phyloP scores from a whole-genome alignment of 1,139 yeast species.

The Debaryomycetaceae sp. region DNA sequence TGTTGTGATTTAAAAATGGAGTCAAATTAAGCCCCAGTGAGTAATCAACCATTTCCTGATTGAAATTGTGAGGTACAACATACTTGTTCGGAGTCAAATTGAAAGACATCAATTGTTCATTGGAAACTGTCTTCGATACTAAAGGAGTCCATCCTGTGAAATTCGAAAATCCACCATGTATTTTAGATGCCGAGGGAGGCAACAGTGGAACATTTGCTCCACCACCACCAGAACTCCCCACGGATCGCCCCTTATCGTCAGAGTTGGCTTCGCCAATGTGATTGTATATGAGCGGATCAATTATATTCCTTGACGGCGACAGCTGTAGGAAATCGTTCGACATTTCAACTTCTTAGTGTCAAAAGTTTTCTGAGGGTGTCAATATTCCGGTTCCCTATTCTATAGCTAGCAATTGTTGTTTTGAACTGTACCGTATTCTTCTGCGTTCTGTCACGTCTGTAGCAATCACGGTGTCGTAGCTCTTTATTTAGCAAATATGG shows the following conservation, averaged over 20 bases:
- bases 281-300: slow-evolving; percentile 24
- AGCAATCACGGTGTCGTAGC: too few relatives aligned
- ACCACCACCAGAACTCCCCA: background rate
- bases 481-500: too few relatives aligned
- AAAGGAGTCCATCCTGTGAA: slow-evolving; percentile 47
- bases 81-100: slow-evolving; percentile 36
- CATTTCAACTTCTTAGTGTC: slow-evolving; percentile 17
- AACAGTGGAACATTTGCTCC: slow-evolving; percentile 7
- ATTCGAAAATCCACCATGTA: slow-evolving; percentile 14
- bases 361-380: too few relatives aligned
- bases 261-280: background rate
- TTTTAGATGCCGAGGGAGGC: slow-evolving; percentile 30
- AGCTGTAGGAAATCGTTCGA: slow-evolving; percentile 32
- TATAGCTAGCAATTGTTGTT: too few relatives aligned
- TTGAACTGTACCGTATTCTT: too few relatives aligned
- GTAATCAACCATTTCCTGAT: slow-evolving; percentile 25
- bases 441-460: too few relatives aligned
- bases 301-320: slow-evolving; percentile 31
- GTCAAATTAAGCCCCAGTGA: slow-evolving; percentile 42
- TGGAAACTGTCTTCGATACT: slow-evolving; percentile 36
- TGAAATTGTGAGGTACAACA: slow-evolving; percentile 10
- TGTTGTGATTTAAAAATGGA: slow-evolving; percentile 42
- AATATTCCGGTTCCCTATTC: too few relatives aligned
- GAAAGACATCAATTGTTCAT: slow-evolving; percentile 33
- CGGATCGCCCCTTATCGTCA: background rate